Evolutionary conservation across 2,329 filamentous ascomycete genomes (phyloP), one percentile per base, ranked within the genome.

Genomic region (Colletotrichum falcatum): DNA sequence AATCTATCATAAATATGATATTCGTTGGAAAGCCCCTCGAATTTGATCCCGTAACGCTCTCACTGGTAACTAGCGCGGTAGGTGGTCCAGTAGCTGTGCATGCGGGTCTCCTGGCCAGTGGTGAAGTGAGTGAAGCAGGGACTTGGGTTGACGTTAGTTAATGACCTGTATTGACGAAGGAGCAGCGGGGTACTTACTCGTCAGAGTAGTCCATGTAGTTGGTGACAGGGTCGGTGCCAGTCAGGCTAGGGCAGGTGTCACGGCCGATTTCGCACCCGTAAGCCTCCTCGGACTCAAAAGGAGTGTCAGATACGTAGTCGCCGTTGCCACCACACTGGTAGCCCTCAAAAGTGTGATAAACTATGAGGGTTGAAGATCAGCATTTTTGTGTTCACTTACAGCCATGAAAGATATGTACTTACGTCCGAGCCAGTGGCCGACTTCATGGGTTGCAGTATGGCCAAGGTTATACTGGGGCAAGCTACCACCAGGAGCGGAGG

Each of bases 271-370:
- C 79, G 76, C 82, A 84, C 20, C 81, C 80, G 33, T 69, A 74
- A 35, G 77, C 75, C 37, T 76, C 64, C 39, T 73, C 78, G 76
- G 74, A 72, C 75, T 82, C 76, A 23, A 80, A 77, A 35, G 83
- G 82, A 16, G 83, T 85, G 70, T 85, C 83, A 60, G 74, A 72
- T 20, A 85, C 76, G 49, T 73, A 76, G 74, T 86, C 84, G 42
- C 82, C 83, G 60, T 70, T 72, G 5, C 77, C 75, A 18, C 35
- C 73, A 74, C 81, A 81, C 72, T 80, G 82, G 64, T 70, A 67
- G 39, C 81, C 83, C 71, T 85, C 74, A 75, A 86, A 86, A 54
- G 83, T 85, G 77, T 86, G 84, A 74, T 79, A 79, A n/a, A 86
- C 67, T 70, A 16, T n/a, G n/a, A 16, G 4, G 6, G 1, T 42